A percentile compares a stretch with the other conserved stretches of the same genome.
These are phyloP conservation scores for Aspergillus fumigatiaffinis DNA, from an alignment of 2,329 filamentous ascomycete species.

Conservation along the genomic window DNA sequence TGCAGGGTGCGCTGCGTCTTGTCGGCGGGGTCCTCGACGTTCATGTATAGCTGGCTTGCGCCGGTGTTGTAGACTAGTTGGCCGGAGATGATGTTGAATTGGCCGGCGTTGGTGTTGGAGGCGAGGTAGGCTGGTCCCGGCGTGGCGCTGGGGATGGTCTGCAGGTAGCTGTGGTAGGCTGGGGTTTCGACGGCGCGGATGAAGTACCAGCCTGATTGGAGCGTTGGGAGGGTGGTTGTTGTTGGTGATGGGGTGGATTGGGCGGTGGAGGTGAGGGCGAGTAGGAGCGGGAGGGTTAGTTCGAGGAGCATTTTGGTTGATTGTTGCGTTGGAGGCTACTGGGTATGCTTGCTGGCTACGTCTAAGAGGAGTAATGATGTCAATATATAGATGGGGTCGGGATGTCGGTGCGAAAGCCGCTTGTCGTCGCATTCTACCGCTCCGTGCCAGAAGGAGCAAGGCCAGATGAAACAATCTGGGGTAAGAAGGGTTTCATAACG, in stretches of 20 bases:
- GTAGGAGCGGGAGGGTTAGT: not conserved
- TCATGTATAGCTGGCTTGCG: slow-evolving; percentile 7
- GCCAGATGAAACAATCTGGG: slow-evolving; percentile 1
- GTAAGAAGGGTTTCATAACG: slow-evolving; percentile 3
- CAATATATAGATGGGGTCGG: not conserved
- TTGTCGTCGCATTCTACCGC: not conserved
- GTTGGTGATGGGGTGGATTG: slow-evolving; percentile 1
- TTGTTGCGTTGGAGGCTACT: not conserved
- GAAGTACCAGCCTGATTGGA: slow-evolving; percentile 7
- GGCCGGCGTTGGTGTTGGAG: slow-evolving; percentile 6
- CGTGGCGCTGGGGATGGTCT: slow-evolving; percentile 5
- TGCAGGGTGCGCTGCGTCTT: slow-evolving; percentile 7
- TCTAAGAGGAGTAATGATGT: not conserved
- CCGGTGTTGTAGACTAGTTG: slow-evolving; percentile 10
- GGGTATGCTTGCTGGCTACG: not conserved
- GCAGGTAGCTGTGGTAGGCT: slow-evolving; percentile 11
- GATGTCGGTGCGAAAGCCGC: not conserved
- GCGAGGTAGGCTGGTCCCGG: slow-evolving; percentile 4
- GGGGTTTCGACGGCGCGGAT: slow-evolving; percentile 8
- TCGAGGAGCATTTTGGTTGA: not conserved
- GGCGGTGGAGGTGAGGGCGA: slow-evolving; percentile 1
- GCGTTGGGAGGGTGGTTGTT: slow-evolving; percentile 5
- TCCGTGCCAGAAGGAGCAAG: not conserved
- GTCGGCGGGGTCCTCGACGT: slow-evolving; percentile 5
- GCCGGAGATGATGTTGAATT: slow-evolving; percentile 9